A percentile compares a stretch with the other conserved stretches of the same genome.
These are phyloP conservation scores for Cladorrhinum sp. DNA, from an alignment of 2,329 filamentous ascomycete genomes.

Conservation along the genomic window DNA sequence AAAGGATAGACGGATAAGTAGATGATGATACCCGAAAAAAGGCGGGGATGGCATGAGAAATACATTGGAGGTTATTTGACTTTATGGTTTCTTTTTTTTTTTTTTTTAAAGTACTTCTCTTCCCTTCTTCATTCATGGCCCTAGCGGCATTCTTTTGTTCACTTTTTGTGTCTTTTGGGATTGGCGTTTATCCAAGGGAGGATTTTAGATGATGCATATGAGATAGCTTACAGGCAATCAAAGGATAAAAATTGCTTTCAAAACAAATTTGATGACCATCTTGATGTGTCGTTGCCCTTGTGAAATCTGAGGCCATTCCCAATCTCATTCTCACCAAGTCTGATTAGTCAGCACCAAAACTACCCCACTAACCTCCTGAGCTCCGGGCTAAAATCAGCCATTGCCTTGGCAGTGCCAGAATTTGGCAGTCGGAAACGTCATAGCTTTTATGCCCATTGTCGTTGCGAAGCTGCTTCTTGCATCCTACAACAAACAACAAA, in stretches of 20 bases:
- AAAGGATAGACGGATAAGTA: background rate
- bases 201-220: conserved; percentile 2
- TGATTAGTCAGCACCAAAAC: background rate
- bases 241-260: background rate
- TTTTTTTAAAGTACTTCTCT: background rate
- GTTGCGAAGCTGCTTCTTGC: background rate
- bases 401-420: background rate
- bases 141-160: conserved; percentile 3
- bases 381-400: background rate
- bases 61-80: background rate
- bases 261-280: background rate
- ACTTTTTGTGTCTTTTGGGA: background rate
- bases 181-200: background rate
- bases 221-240: background rate
- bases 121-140: conserved; percentile 5
- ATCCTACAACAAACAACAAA: background rate
- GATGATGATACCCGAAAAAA: background rate
- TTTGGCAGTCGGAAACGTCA: conserved; percentile 5
- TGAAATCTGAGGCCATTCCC: conserved; percentile 3
- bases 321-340: background rate
- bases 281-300: background rate
- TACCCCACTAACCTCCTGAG: background rate
- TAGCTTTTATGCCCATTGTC: background rate
- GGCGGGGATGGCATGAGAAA: background rate
- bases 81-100: background rate